Conservation (phyloP, 139 green algal species). For the Penium margaritaceum region DNA sequence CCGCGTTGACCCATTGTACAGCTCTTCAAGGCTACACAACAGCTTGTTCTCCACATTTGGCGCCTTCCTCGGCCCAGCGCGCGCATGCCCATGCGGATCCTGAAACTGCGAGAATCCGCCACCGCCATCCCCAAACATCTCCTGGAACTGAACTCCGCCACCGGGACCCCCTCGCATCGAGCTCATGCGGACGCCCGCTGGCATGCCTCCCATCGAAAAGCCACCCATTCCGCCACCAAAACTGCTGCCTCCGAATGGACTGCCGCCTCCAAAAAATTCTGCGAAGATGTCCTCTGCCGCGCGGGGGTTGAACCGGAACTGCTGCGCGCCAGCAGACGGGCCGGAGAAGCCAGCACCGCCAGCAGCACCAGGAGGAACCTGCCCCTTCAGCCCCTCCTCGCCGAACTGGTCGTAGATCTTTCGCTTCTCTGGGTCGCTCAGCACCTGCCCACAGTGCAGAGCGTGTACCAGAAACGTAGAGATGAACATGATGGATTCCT, state of each 20-base stretch:
- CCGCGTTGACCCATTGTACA: constrained; percentile 60
- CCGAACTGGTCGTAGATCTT: constrained; percentile 50
- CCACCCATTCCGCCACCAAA: constrained; percentile 29
- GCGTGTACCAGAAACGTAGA: constrained; percentile 2
- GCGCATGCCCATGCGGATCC: neutral
- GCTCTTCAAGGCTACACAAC: constrained; percentile 54
- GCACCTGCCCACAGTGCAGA: too few species aligned
- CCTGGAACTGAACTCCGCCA: neutral
- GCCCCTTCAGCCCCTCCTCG: constrained; percentile 49
- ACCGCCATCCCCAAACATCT: constrained; percentile 35
- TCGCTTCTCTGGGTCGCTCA: constrained; percentile 50
- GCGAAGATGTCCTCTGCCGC: constrained; percentile 49
- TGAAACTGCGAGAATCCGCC: constrained; percentile 1
- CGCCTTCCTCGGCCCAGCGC: constrained; percentile 36
- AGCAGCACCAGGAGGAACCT: constrained; percentile 29
- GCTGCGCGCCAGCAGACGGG: neutral
- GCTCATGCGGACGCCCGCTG: neutral
- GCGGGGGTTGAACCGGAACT: constrained; percentile 31
- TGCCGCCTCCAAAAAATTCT: constrained; percentile 48
- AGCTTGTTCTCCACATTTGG: constrained; percentile 48
- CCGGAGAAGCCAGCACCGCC: constrained; percentile 16
- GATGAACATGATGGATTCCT: too few species aligned
- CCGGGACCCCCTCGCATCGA: constrained; percentile 12
- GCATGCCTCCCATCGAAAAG: constrained; percentile 25
- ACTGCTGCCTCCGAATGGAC: constrained; percentile 41